Percentiles rank a stretch among this genome's conserved stretches.
phyloP scores from a whole-genome alignment of 1,284 basidiomycete genomes.

The Pisolithus thermaeus region DNA sequence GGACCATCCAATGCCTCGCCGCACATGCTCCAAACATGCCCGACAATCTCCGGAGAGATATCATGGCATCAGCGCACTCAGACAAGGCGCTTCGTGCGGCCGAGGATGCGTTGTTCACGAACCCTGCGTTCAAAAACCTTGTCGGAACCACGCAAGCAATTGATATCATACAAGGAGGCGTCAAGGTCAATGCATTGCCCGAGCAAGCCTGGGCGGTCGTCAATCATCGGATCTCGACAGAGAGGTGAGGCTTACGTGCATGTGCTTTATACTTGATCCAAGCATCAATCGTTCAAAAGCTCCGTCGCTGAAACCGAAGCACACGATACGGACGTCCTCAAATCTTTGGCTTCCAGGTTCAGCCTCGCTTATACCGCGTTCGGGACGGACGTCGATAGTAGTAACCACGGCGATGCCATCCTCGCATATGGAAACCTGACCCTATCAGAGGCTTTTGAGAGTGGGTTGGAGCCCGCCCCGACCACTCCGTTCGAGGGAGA shows the following conservation, averaged over 20 bases:
- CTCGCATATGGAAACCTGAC: conserved; percentile 33
- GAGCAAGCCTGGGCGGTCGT: conserved; percentile 48
- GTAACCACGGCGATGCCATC: background rate
- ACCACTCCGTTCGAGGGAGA: conserved; percentile 36
- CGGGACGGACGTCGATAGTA: conserved; percentile 18
- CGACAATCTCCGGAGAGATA: conserved; percentile 30
- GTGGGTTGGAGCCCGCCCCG: conserved; percentile 32
- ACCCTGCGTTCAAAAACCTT: conserved; percentile 22
- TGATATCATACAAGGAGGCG: conserved; percentile 28
- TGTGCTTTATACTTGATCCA: too few species aligned
- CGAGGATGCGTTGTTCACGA: conserved; percentile 33
- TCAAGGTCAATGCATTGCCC: conserved; percentile 58
- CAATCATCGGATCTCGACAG: conserved; percentile 34
- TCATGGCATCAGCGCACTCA: conserved; percentile 33
- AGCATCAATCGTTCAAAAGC: conserved; percentile 19
- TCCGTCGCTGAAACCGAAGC: conserved; percentile 38
- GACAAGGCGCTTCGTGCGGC: conserved; percentile 38
- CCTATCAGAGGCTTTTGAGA: conserved; percentile 33
- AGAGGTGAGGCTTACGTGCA: conserved; percentile 7
- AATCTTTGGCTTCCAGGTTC: conserved; percentile 36
- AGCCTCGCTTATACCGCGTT: conserved; percentile 45
- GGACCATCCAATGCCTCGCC: conserved; percentile 38
- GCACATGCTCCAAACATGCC: conserved; percentile 42
- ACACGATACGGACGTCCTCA: conserved; percentile 38
- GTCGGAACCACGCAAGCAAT: conserved; percentile 54